A percentile compares a stretch with the other conserved stretches of the same genome.
Conservation (phyloP, 2,329 filamentous ascomycete genomes). For the Sclerotinia trifoliorum region DNA sequence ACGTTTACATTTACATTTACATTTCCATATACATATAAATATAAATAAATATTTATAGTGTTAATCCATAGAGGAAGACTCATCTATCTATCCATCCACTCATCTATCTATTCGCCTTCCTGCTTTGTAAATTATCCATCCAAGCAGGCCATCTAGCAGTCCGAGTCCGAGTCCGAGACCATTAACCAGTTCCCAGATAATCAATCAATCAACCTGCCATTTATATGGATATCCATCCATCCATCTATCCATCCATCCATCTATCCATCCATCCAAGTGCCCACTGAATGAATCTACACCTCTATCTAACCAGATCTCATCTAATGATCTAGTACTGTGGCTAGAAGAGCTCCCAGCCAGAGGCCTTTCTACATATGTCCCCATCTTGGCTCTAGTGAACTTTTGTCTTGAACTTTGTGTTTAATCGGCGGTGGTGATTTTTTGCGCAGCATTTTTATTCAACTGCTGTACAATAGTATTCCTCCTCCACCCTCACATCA, state of each 20-base stretch:
- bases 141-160: too few relatives aligned
- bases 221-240: conserved; percentile 3
- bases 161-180: too few relatives aligned
- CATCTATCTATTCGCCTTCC: background rate
- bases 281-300: background rate
- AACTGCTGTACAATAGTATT: background rate
- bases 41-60: too few relatives aligned
- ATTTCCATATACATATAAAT: too few relatives aligned
- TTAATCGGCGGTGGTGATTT: background rate
- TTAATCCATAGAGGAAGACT: background rate
- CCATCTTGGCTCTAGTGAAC: background rate
- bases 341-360: background rate
- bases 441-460: background rate
- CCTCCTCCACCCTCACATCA: background rate
- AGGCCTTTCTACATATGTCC: background rate
- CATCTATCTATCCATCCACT: background rate
- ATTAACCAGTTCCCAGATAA: too few relatives aligned
- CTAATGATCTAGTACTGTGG: background rate
- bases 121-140: conserved; percentile 2
- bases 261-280: conserved; percentile 12
- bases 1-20: too few relatives aligned
- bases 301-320: background rate
- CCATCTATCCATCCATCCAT: too few relatives aligned
- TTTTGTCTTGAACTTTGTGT: background rate
- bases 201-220: background rate